These are phyloP conservation scores for Pythium scleroteichum DNA, from an alignment of 352 stramenopile species.

Conservation along the genomic window DNA sequence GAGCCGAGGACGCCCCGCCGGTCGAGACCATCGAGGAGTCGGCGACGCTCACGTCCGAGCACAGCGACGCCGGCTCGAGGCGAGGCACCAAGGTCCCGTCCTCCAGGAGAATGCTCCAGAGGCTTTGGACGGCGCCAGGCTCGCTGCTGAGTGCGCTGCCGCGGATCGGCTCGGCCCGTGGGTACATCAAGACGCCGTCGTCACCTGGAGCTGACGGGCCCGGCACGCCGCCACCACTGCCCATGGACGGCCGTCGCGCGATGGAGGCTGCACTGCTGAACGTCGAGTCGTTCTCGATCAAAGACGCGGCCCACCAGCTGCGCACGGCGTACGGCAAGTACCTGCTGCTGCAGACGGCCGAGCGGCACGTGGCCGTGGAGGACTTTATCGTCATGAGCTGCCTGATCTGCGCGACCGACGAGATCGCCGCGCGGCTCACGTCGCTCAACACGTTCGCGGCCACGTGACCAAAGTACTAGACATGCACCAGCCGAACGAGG, in stretches of 20 bases:
- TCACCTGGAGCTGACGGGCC: neutral
- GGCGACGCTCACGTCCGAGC: neutral
- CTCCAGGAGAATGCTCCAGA: neutral
- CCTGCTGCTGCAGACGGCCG: slow-evolving; percentile 36
- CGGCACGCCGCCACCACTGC: slow-evolving; percentile 7
- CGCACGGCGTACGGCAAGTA: slow-evolving; percentile 55
- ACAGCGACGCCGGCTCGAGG: neutral
- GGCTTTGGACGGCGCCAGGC: slow-evolving; percentile 6
- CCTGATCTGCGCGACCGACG: slow-evolving; percentile 52
- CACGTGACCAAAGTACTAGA: slow-evolving; percentile 26
- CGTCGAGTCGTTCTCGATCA: slow-evolving; percentile 60
- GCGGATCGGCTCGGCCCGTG: neutral
- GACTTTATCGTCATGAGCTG: slow-evolving; percentile 74
- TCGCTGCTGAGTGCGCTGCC: slow-evolving; percentile 6
- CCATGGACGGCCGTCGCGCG: slow-evolving; percentile 1
- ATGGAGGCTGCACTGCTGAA: slow-evolving; percentile 42
- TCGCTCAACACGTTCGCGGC: slow-evolving; percentile 53
- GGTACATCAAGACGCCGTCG: neutral
- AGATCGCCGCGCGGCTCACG: slow-evolving; percentile 51
- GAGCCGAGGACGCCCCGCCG: neutral
- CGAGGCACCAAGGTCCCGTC: neutral
- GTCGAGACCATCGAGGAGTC: slow-evolving; percentile 5
- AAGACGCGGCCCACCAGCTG: slow-evolving; percentile 42
- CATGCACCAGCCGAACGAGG: neutral
- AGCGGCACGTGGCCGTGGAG: slow-evolving; percentile 47